Evolutionary conservation across 2,329 filamentous ascomycete genomes (phyloP), one percentile per base, ranked within the genome.

Genomic region (Diaporthe amygdali): DNA sequence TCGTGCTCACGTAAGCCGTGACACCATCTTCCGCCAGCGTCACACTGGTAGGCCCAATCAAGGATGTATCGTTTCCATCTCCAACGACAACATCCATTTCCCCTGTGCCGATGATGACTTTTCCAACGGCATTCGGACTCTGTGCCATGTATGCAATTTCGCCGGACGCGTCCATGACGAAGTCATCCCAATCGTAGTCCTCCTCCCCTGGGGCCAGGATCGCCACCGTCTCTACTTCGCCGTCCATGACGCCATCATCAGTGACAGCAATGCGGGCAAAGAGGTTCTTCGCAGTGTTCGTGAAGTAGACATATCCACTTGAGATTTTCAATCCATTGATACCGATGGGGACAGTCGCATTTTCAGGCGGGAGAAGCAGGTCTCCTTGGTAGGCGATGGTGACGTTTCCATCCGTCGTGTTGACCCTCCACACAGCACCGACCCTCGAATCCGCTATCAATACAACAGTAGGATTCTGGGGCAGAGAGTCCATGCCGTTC

Each of bases 251-350:
- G 49, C 68, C 68, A 14, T 70, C 41, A 25, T 66, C 61, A 8
- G 68, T 66, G 46, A 73, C 69, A 15, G 72, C 66, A 20, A 73
- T 32, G 14, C 72, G 70, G 20, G 46, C 70, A 25, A 73, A 66
- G 44, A 64, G 56, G 37, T 52, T 51, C 34, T 54, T 51, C 15
- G n/a, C 59, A 5, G 68, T 64, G 66, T 72, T 73, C 22, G 72
- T 73, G 61, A 73, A 73, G 37, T 73, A 72, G 3, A 54, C 72
- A 34, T 73, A 72, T 14, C 63, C 68, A n/a, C 37, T 59, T 20
- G 41, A 41, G 39, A 72, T n/a, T 44, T 72, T 73, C 30, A 73
- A 61, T 22, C 72, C 72, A 32, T 73, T 69, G 59, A 72, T 68
- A 1, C 70, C 72, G 4, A 70, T 67, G n/a, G 70, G 72, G 10